phyloP scores from a whole-genome alignment of 306 rosid genomes.

The Dalbergia oliveri region DNA sequence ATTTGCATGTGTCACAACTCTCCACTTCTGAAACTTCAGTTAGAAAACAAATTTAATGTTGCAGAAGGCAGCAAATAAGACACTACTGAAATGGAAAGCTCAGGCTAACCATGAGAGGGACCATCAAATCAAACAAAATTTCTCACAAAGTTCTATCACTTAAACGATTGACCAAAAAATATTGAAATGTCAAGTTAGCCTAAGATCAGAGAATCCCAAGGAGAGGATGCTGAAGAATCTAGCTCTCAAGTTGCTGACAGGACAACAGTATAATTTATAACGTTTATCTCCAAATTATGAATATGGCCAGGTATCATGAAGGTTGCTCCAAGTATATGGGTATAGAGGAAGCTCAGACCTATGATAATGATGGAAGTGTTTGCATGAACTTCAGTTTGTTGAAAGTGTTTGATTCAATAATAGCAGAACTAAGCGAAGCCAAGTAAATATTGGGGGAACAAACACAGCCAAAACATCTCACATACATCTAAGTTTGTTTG shows the following conservation, averaged over 20 bases:
- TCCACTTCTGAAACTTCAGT: constrained; percentile 72
- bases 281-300: background rate
- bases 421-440: constrained; percentile 5
- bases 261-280: background rate
- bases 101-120: constrained; percentile 8
- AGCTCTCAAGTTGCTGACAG: constrained; percentile 13
- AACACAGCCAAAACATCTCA: constrained; percentile 24
- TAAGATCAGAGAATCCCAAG: constrained; percentile 44
- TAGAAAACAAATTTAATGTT: constrained; percentile 44
- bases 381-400: constrained; percentile 23
- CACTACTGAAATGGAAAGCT: constrained; percentile 10
- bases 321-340: background rate
- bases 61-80: constrained; percentile 22
- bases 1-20: constrained; percentile 72
- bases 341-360: constrained; percentile 4
- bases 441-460: background rate
- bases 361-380: background rate
- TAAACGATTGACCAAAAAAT: background rate
- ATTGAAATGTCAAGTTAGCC: constrained; percentile 24
- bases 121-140: constrained; percentile 37
- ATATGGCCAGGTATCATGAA: constrained; percentile 1
- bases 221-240: constrained; percentile 12
- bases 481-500: constrained; percentile 85
- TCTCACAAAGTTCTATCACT: constrained; percentile 14
- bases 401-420: background rate